A percentile compares a stretch with the other conserved stretches of the same genome.
Evolutionary conservation across 1,284 basidiomycete species (phyloP).

Genomic region (Takashimella tepidaria): DNA sequence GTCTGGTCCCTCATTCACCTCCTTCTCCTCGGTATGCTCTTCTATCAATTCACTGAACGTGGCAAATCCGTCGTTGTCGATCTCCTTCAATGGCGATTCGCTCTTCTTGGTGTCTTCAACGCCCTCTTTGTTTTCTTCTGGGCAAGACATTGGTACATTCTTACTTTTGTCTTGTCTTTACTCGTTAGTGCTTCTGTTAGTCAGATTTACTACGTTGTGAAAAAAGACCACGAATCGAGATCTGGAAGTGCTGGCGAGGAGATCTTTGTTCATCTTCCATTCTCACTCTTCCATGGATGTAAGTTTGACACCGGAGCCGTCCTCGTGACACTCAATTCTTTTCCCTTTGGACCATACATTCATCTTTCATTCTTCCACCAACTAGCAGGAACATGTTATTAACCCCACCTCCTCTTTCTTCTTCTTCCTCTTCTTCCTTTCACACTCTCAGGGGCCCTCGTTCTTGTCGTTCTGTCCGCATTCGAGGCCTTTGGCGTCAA

Average conservation of each 20-base stretch:
- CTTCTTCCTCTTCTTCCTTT: too few relatives aligned
- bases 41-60: conserved; percentile 70
- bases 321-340: too few relatives aligned
- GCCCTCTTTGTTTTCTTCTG: conserved; percentile 78
- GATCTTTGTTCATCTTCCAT: conserved; percentile 57
- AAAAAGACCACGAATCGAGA: conserved; percentile 63
- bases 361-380: too few relatives aligned
- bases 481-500: conserved; percentile 89
- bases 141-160: conserved; percentile 60
- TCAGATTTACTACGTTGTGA: conserved; percentile 86
- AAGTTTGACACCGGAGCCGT: too few relatives aligned
- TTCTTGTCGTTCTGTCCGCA: conserved; percentile 77
- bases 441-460: conserved; percentile 60
- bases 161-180: conserved; percentile 78
- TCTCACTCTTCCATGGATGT: conserved; percentile 91
- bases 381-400: too few relatives aligned
- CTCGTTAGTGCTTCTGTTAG: conserved; percentile 55
- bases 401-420: too few relatives aligned
- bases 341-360: too few relatives aligned
- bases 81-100: conserved; percentile 82
- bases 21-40: conserved; percentile 75
- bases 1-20: conserved; percentile 69
- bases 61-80: conserved; percentile 79
- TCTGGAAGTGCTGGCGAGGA: conserved; percentile 64
- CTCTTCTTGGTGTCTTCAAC: conserved; percentile 76